Evolutionary conservation across 2,329 filamentous ascomycete species (phyloP), one percentile per base, ranked within the genome.

Genomic region (Aspergillus sergii): DNA sequence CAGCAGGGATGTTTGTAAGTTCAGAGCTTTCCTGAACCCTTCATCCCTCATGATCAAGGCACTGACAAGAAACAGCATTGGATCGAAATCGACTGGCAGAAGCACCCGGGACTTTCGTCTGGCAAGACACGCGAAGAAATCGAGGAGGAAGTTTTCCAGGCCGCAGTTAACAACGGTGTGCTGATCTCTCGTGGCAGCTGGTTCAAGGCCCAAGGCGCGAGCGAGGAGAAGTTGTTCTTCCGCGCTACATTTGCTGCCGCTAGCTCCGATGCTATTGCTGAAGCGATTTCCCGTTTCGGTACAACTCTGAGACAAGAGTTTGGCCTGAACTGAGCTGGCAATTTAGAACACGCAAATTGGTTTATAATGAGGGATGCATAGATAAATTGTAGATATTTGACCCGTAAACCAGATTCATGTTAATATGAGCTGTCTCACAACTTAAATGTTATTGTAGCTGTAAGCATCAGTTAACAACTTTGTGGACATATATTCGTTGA

Each of bases 1-100:
- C 85, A 62, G 92, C 94, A 1, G 94, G 94, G 75, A 99, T 99
- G 95, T 99, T 99, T 86, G 90, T 92, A 79, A 84, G 90, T 30
- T 26, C 11, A 48, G 12, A 5, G 39, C n/a, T 16, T 11, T 12
- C 53, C 30, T n/a, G 30, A 54, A 57, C 14, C 10, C 26, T n/a
- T 9, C 14, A 28, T n/a, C 26, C 30, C 16, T 11, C 23, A 21
- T 19, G 16, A 26, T 9, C 7, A 46, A 43, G 4, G 48, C n/a
- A 57, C 36, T 64, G 51, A 65, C 59, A 12, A 21, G 21, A 11
- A 12, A 19, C 57, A 81, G 79, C 80, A 82, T 68, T 84, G 82
- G 82, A 79, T 84, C 59, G 73, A 80, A 50, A 66, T 84, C 48
- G 79, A 83, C 66, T 80, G 81, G 77, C 73, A 70, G 50, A 79